A percentile compares a stretch with the other conserved stretches of the same genome.
phyloP scores from a whole-genome alignment of 176 grass and related monocot species.

The Saccharum officinarum region DNA sequence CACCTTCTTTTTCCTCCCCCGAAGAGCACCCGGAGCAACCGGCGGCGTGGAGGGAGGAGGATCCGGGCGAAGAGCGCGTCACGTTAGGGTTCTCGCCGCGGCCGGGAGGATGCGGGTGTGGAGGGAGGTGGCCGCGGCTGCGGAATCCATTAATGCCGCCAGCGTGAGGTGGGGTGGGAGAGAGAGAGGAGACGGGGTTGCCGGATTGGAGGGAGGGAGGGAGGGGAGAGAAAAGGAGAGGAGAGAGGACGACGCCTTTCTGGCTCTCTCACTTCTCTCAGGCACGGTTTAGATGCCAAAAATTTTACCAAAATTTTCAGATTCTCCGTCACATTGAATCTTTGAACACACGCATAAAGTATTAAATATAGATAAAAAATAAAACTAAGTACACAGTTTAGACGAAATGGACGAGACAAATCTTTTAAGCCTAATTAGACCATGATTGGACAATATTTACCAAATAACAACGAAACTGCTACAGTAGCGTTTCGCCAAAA shows the following conservation, averaged over 20 bases:
- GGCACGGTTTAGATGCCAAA: no score
- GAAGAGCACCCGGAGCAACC: neutral
- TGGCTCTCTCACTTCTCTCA: neutral
- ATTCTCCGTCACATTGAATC: no score
- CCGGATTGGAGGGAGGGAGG: neutral
- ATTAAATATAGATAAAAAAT: no score
- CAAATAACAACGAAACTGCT: no score
- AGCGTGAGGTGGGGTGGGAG: slow-evolving; percentile 24
- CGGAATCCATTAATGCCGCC: slow-evolving; percentile 50
- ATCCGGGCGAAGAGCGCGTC: slow-evolving; percentile 15
- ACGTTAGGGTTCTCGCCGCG: slow-evolving; percentile 17
- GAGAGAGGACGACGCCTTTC: neutral
- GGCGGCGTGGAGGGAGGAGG: neutral
- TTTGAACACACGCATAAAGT: no score
- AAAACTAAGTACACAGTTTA: no score
- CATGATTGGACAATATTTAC: no score
- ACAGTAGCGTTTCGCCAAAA: no score
- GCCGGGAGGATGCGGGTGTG: neutral
- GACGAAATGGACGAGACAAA: no score
- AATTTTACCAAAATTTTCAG: no score
- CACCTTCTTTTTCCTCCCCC: neutral
- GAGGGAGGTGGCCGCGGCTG: slow-evolving; percentile 17
- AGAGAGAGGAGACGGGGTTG: neutral
- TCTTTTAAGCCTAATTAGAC: no score
- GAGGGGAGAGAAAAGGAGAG: neutral